These are phyloP conservation scores for Breynia disticha DNA, from an alignment of 441 rosid genomes.

Conservation along the genomic window DNA sequence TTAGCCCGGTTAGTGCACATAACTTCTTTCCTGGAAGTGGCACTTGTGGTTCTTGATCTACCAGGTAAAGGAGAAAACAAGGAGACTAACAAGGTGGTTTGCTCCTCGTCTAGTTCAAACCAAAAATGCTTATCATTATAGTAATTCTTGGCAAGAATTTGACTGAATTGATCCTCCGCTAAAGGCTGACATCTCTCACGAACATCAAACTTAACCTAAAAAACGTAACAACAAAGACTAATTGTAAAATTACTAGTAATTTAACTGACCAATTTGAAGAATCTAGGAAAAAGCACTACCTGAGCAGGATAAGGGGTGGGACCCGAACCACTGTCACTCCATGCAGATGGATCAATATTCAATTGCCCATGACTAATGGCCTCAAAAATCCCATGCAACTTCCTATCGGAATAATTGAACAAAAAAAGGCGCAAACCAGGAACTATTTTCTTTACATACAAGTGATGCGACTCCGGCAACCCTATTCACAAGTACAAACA, in stretches of 20 bases:
- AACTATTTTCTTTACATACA: constrained; percentile 60
- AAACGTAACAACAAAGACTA: too few species aligned
- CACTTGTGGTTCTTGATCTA: constrained; percentile 30
- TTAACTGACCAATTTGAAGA: too few species aligned
- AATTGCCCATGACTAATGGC: constrained; percentile 74
- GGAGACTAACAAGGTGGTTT: constrained; percentile 52
- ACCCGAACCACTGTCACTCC: constrained; percentile 55
- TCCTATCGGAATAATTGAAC: constrained; percentile 76
- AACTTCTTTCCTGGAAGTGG: too few species aligned
- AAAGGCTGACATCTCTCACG: constrained; percentile 64
- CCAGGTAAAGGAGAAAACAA: constrained; percentile 46
- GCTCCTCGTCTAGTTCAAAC: constrained; percentile 89
- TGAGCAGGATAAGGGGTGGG: constrained; percentile 77
- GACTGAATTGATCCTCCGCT: constrained; percentile 60
- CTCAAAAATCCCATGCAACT: constrained; percentile 81
- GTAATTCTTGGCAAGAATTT: constrained; percentile 60
- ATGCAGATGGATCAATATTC: constrained; percentile 74
- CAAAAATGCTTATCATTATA: constrained; percentile 41
- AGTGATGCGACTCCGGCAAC: constrained; percentile 47
- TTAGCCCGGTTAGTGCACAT: constrained; percentile 16
- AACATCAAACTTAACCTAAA: constrained; percentile 70
- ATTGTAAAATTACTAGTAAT: too few species aligned
- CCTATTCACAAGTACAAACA: too few species aligned
- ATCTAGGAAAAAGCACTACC: constrained; percentile 43
- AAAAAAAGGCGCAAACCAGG: constrained; percentile 78